These are phyloP conservation scores for Bullera alba DNA, from an alignment of 768 basidiomycete species.

Conservation along the genomic window DNA sequence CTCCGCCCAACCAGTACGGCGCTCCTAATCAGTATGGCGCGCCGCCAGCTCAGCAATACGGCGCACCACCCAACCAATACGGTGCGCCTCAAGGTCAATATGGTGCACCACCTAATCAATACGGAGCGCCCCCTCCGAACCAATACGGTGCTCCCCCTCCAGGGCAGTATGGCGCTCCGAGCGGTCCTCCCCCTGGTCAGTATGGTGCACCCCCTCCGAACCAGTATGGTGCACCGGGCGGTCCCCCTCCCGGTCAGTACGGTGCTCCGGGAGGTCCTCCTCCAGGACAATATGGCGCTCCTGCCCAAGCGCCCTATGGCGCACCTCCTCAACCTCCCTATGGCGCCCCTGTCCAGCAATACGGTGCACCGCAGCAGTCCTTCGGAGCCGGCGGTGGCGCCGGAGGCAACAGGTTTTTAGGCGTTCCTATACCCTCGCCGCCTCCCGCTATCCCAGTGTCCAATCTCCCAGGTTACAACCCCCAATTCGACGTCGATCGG, in stretches of 20 bases:
- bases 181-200: conserved; percentile 5
- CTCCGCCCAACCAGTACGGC: conserved; percentile 13
- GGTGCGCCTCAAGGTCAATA: conserved; percentile 1
- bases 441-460: conserved; percentile 39
- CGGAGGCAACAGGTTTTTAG: conserved; percentile 22
- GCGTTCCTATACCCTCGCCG: conserved; percentile 37
- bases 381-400: conserved; percentile 5
- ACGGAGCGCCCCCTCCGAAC: conserved; percentile 9
- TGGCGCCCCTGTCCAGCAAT: conserved; percentile 7
- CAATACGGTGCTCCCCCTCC: conserved; percentile 11
- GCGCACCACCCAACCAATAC: conserved; percentile 15
- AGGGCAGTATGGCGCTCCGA: neutral
- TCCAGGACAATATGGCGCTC: conserved; percentile 13
- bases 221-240: conserved; percentile 8
- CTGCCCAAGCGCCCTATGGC: conserved; percentile 8
- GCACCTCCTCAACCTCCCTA: conserved; percentile 13
- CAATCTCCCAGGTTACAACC: conserved; percentile 36
- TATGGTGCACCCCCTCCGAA: conserved; percentile 9
- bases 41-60: conserved; percentile 3
- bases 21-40: conserved; percentile 10
- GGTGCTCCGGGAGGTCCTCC: conserved; percentile 8
- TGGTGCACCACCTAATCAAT: conserved; percentile 1
- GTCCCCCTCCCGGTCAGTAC: conserved; percentile 7
- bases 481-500: conserved; percentile 43
- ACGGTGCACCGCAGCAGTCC: conserved; percentile 9